phyloP scores from a whole-genome alignment of 1,139 yeast species.

The Suhomyces anneliseae region DNA sequence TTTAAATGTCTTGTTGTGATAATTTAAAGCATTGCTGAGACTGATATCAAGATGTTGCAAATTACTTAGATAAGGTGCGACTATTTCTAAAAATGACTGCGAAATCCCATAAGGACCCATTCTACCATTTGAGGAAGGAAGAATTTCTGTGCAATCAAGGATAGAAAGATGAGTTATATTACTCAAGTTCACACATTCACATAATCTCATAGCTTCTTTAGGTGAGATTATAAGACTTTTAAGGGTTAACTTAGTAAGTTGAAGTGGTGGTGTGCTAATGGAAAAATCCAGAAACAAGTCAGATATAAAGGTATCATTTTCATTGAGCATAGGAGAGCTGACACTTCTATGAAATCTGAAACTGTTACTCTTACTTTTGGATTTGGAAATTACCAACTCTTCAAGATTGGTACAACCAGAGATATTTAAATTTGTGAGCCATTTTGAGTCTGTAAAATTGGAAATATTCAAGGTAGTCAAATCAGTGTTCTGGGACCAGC shows the following conservation, averaged over 20 bases:
- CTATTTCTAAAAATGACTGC: constrained; percentile 12
- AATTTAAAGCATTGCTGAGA: constrained; percentile 19
- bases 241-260: constrained; percentile 5
- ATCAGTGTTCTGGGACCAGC: neutral
- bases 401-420: constrained; percentile 5
- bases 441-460: constrained; percentile 4
- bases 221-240: constrained; percentile 5
- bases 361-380: constrained; percentile 4
- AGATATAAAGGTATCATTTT: constrained; percentile 1
- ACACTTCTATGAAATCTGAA: constrained; percentile 5
- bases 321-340: neutral
- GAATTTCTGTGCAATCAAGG: constrained; percentile 8
- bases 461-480: constrained; percentile 8
- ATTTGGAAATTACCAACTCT: constrained; percentile 11
- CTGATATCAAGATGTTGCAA: constrained; percentile 17
- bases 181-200: constrained; percentile 1
- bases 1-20: constrained; percentile 14
- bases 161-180: constrained; percentile 5
- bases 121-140: constrained; percentile 1
- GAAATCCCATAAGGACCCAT: neutral
- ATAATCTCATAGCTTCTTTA: constrained; percentile 4
- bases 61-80: constrained; percentile 12
- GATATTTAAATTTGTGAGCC: constrained; percentile 3
- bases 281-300: constrained; percentile 1
- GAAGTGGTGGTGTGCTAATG: constrained; percentile 9